A percentile compares a stretch with the other conserved stretches of the same genome.
phyloP scores from a whole-genome alignment of 768 basidiomycete genomes.

The Boletus rufocinnamomeus region DNA sequence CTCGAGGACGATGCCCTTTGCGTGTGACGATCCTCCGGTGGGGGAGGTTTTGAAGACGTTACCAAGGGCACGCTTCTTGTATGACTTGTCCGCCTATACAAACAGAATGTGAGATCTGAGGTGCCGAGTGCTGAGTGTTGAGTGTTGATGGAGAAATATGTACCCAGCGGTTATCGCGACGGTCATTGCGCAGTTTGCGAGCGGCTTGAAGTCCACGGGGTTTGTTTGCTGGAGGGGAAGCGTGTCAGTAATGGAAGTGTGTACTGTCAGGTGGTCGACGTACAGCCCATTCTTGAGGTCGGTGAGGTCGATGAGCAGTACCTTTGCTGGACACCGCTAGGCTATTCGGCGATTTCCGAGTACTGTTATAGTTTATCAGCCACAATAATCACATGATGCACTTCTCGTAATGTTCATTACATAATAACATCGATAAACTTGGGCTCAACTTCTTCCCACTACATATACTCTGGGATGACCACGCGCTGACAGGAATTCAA shows the following conservation, averaged over 20 bases:
- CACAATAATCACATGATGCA: conserved; percentile 24
- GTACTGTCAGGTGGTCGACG: conserved; percentile 39
- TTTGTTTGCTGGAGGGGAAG: conserved; percentile 77
- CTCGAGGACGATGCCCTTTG: conserved; percentile 99
- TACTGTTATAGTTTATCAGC: conserved; percentile 47
- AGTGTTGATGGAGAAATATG: conserved; percentile 32
- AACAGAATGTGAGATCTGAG: conserved; percentile 18
- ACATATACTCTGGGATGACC: background rate
- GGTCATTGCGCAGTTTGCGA: conserved; percentile 93
- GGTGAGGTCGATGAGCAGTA: conserved; percentile 46
- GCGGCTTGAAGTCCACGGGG: conserved; percentile 98
- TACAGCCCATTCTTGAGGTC: conserved; percentile 84
- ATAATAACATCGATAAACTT: background rate
- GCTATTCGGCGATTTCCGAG: conserved; percentile 34
- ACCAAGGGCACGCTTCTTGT: conserved; percentile 99
- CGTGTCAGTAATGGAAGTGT: conserved; percentile 9
- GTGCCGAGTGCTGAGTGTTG: background rate
- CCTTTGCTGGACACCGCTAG: conserved; percentile 8
- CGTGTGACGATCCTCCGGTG: conserved; percentile 98
- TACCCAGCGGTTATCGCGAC: conserved; percentile 97
- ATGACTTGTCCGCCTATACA: conserved; percentile 89
- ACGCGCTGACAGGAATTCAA: background rate
- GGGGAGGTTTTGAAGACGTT: conserved; percentile 99
- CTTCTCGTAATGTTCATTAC: background rate
- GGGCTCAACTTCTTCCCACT: background rate